Evolutionary conservation across 2,329 filamentous ascomycete genomes (phyloP).

Genomic region (Pseudogymnoascus sp.): DNA sequence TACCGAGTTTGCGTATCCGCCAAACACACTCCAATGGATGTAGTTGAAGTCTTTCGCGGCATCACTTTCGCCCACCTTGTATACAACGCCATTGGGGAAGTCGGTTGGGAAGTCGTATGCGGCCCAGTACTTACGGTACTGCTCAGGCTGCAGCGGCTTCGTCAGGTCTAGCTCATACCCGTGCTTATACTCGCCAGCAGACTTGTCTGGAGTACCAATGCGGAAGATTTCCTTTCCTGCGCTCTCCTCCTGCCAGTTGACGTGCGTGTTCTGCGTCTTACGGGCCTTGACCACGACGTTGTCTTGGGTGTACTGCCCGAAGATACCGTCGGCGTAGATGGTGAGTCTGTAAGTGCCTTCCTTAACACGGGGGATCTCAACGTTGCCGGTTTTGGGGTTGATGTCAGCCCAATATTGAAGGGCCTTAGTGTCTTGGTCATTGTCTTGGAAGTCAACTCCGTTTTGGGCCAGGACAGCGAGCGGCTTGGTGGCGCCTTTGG

Average conservation of each 20-base stretch:
- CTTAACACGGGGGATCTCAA: slow-evolving; percentile 46
- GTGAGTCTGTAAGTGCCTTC: slow-evolving; percentile 54
- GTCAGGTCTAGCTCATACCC: slow-evolving; percentile 42
- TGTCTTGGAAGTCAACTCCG: slow-evolving; percentile 50
- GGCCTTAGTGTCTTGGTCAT: slow-evolving; percentile 44
- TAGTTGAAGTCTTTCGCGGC: slow-evolving; percentile 49
- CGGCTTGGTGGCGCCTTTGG: slow-evolving; percentile 40
- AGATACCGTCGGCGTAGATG: slow-evolving; percentile 53
- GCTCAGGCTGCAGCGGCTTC: slow-evolving; percentile 43
- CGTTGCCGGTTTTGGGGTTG: slow-evolving; percentile 34
- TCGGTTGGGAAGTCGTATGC: slow-evolving; percentile 51
- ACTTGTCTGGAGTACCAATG: slow-evolving; percentile 55
- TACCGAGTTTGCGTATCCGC: slow-evolving; percentile 42
- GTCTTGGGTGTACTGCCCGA: slow-evolving; percentile 51
- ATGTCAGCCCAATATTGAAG: slow-evolving; percentile 57
- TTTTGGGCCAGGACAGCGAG: slow-evolving; percentile 48
- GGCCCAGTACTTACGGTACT: slow-evolving; percentile 55
- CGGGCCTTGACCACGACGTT: slow-evolving; percentile 35
- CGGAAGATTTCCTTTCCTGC: slow-evolving; percentile 53
- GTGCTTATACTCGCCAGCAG: slow-evolving; percentile 51
- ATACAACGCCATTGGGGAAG: slow-evolving; percentile 50
- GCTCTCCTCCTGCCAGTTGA: slow-evolving; percentile 45
- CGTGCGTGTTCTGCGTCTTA: slow-evolving; percentile 31
- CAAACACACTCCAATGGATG: slow-evolving; percentile 58
- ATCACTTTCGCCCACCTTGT: slow-evolving; percentile 46